phyloP scores from a whole-genome alignment of 129 eudicot species.

The Cynara cardunculus region DNA sequence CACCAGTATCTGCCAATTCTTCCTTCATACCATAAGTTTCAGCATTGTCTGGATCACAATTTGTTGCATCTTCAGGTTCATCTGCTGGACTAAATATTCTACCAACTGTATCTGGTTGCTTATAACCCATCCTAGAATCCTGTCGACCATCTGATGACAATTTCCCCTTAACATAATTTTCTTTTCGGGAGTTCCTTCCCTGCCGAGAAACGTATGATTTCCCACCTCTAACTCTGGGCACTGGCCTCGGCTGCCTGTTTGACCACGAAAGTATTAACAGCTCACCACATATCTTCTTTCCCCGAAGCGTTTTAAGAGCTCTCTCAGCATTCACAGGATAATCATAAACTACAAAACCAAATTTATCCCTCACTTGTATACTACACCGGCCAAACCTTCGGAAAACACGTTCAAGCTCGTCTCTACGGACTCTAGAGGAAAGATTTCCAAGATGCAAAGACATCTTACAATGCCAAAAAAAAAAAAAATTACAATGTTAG shows the following conservation, averaged over 20 bases:
- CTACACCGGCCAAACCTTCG: conserved; percentile 44
- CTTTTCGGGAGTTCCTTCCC: conserved; percentile 18
- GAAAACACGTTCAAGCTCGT: conserved; percentile 48
- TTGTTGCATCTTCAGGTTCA: conserved; percentile 23
- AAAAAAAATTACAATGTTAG: background rate
- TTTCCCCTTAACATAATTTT: conserved; percentile 16
- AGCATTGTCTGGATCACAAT: no score
- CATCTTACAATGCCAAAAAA: conserved; percentile 30
- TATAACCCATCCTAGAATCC: conserved; percentile 15
- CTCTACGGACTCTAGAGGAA: conserved; percentile 33
- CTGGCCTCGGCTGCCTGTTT: conserved; percentile 37
- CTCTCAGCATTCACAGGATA: conserved; percentile 44
- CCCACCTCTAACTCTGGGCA: conserved; percentile 26
- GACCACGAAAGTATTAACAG: conserved; percentile 47
- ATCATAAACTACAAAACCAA: conserved; percentile 45
- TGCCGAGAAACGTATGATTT: conserved; percentile 17
- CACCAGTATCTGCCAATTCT: conserved; percentile 19
- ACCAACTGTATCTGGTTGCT: conserved; percentile 22
- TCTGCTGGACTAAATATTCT: conserved; percentile 21
- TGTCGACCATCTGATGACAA: conserved; percentile 9
- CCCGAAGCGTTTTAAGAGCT: conserved; percentile 42
- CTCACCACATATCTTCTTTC: conserved; percentile 44
- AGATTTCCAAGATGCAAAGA: conserved; percentile 53
- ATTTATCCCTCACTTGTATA: conserved; percentile 41
- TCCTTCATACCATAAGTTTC: no score